Evolutionary conservation across 768 basidiomycete species (phyloP).

Genomic region (Rhizopogon sp.): DNA sequence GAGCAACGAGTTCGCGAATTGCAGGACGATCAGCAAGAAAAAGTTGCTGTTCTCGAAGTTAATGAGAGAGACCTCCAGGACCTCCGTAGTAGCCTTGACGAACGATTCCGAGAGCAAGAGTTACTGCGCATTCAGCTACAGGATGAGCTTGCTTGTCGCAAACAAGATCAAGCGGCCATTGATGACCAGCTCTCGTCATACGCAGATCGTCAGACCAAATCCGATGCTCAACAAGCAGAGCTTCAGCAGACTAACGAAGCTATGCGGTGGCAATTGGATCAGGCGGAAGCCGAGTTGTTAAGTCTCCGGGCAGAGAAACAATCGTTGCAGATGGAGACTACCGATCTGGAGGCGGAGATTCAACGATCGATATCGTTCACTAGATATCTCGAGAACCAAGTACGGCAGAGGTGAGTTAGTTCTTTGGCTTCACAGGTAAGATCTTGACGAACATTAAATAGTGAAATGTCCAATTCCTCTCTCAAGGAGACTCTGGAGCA

Average conservation of each 20-base stretch:
- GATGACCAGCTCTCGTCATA: conserved; percentile 20
- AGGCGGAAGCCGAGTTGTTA: conserved; percentile 31
- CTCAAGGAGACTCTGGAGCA: conserved; percentile 38
- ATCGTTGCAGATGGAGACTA: conserved; percentile 49
- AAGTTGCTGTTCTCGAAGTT: conserved; percentile 24
- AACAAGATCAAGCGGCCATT: conserved; percentile 24
- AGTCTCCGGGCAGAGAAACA: conserved; percentile 46
- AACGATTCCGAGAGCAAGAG: conserved; percentile 29
- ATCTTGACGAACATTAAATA: conserved; percentile 19
- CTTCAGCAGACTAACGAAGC: conserved; percentile 32
- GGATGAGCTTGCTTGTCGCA: conserved; percentile 30
- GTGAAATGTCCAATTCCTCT: conserved; percentile 39
- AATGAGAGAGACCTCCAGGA: conserved; percentile 27
- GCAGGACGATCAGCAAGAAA: conserved; percentile 21
- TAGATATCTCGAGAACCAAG: conserved; percentile 58
- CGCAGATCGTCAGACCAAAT: conserved; percentile 21
- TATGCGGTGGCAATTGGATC: conserved; percentile 36
- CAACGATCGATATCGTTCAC: conserved; percentile 59
- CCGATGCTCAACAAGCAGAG: conserved; percentile 29
- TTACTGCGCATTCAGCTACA: conserved; percentile 34
- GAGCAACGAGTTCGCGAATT: conserved; percentile 17
- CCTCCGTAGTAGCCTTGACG: conserved; percentile 34
- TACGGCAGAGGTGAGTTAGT: conserved; percentile 51
- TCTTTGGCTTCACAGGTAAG: background rate
- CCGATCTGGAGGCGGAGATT: conserved; percentile 56